phyloP scores from a whole-genome alignment of 768 basidiomycete species.

The Amanita brunnescens region DNA sequence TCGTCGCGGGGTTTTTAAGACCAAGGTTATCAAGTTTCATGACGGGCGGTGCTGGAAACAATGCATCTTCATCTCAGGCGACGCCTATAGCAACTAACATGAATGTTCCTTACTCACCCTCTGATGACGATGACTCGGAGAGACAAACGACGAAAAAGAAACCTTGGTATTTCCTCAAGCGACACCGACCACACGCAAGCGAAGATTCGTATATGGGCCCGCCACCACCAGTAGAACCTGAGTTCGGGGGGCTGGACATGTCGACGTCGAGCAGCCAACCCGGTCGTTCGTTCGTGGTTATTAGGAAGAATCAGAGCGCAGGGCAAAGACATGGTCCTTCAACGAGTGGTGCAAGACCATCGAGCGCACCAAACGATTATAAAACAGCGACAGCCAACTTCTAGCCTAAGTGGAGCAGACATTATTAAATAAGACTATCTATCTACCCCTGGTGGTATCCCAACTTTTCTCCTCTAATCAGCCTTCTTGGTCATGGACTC shows the following conservation, averaged over 20 bases:
- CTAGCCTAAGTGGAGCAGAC: neutral
- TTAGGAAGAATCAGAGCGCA: conserved; percentile 46
- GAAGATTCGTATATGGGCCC: conserved; percentile 28
- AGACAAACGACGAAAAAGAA: conserved; percentile 47
- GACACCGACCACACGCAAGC: conserved; percentile 52
- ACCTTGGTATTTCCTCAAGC: conserved; percentile 61
- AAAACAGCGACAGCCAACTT: conserved; percentile 4
- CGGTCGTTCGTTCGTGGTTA: conserved; percentile 59
- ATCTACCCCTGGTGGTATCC: neutral
- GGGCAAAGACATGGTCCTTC: conserved; percentile 26
- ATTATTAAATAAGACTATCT: neutral
- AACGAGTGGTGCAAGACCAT: neutral
- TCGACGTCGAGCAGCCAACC: conserved; percentile 25
- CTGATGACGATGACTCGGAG: conserved; percentile 33
- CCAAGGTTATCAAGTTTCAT: conserved; percentile 4
- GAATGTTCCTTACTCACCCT: conserved; percentile 15
- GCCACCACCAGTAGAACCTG: conserved; percentile 22
- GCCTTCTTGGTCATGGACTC: conserved; percentile 1
- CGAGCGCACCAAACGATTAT: neutral
- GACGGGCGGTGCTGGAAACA: neutral
- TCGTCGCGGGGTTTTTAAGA: conserved; percentile 1
- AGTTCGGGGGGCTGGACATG: conserved; percentile 22
- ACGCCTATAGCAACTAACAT: neutral
- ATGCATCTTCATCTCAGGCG: neutral
- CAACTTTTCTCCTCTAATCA: neutral